phyloP scores from a whole-genome alignment of 2,329 filamentous ascomycete species.

The Penicillium sp. region DNA sequence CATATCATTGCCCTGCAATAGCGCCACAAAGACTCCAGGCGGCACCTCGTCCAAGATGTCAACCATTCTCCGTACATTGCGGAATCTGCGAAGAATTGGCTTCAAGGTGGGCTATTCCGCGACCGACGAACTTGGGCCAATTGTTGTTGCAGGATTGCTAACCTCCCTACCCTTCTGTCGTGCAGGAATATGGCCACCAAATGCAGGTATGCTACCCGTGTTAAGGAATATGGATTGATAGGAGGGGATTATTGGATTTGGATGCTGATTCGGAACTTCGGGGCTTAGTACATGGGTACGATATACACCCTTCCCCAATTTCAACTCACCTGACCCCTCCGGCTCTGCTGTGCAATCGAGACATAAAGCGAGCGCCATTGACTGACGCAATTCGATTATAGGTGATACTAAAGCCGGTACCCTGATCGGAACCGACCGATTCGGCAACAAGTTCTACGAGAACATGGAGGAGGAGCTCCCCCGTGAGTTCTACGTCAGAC shows the following conservation, averaged over 20 bases:
- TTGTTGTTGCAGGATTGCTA: constrained; percentile 35
- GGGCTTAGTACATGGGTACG: constrained; percentile 50
- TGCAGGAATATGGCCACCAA: constrained; percentile 86
- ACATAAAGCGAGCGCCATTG: constrained; percentile 4
- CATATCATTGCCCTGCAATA: constrained; percentile 2
- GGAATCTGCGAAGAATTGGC: constrained; percentile 85
- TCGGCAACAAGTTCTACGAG: constrained; percentile 98
- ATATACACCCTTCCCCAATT: constrained; percentile 1
- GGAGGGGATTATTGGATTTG: not conserved
- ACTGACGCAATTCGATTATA: constrained; percentile 47
- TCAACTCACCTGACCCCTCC: not conserved
- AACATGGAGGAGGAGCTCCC: constrained; percentile 89
- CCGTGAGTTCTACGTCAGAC: constrained; percentile 58
- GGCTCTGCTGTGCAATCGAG: not conserved
- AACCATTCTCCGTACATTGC: constrained; percentile 82
- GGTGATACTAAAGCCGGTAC: constrained; percentile 96
- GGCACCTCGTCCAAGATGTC: constrained; percentile 71
- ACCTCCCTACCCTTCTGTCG: constrained; percentile 34
- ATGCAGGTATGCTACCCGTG: constrained; percentile 69
- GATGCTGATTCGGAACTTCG: constrained; percentile 28
- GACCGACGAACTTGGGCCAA: constrained; percentile 20
- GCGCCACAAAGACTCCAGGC: constrained; percentile 9
- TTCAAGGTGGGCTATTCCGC: constrained; percentile 67
- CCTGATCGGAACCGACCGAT: constrained; percentile 82
- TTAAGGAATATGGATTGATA: constrained; percentile 14